Conservation (phyloP, 2,329 filamentous ascomycete genomes). For the Ascochyta clinopodiicola region DNA sequence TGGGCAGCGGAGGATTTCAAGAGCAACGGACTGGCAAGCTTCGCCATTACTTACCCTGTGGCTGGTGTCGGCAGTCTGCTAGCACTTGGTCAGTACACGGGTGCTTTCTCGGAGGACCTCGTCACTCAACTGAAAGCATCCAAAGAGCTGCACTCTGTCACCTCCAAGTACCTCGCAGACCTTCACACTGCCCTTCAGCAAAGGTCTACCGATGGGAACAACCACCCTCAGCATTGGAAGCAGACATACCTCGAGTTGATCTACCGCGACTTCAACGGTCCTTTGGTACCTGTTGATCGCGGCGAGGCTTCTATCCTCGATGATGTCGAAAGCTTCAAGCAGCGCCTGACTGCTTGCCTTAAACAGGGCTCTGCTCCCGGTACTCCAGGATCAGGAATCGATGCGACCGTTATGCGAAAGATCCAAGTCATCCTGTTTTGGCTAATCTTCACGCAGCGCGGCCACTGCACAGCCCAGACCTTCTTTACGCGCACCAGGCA, state of each 20-base stretch:
- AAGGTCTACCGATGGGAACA: background rate
- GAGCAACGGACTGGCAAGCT: slow-evolving; percentile 35
- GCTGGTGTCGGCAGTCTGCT: slow-evolving; percentile 37
- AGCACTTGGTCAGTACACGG: slow-evolving; percentile 26
- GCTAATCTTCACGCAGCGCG: slow-evolving; percentile 37
- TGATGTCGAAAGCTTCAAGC: slow-evolving; percentile 17
- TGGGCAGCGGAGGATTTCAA: slow-evolving; percentile 40
- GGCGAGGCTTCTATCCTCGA: slow-evolving; percentile 22
- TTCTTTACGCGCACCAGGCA: slow-evolving; percentile 36
- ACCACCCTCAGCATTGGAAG: slow-evolving; percentile 24
- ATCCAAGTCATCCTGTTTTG: slow-evolving; percentile 44
- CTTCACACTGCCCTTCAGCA: slow-evolving; percentile 18
- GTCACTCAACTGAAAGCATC: slow-evolving; percentile 20
- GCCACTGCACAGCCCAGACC: slow-evolving; percentile 39
- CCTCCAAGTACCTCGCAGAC: slow-evolving; percentile 33
- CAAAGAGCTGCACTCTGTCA: slow-evolving; percentile 35
- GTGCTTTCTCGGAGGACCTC: slow-evolving; percentile 21
- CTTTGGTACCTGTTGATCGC: slow-evolving; percentile 28
- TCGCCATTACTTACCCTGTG: slow-evolving; percentile 39
- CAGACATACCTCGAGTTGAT: slow-evolving; percentile 35
- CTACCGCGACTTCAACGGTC: slow-evolving; percentile 39
- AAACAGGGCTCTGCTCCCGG: background rate
- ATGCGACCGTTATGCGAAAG: slow-evolving; percentile 24
- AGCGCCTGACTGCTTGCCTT: slow-evolving; percentile 19
- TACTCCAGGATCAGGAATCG: slow-evolving; percentile 1